These are phyloP conservation scores for Meyerozyma athensensis DNA, from an alignment of 1,139 yeast genomes.

Conservation along the genomic window DNA sequence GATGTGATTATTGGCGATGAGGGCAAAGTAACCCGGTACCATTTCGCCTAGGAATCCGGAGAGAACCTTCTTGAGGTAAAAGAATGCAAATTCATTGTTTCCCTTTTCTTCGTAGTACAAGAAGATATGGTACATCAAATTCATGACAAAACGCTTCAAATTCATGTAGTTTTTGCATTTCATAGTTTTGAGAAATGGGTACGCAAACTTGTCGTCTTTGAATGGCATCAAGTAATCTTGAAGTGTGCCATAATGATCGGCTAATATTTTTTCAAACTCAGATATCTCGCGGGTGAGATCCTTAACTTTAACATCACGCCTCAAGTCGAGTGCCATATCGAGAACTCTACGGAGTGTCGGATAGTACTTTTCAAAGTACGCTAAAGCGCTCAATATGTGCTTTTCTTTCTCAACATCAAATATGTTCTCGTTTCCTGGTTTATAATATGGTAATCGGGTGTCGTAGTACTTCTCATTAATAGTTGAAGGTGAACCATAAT, in stretches of 20 bases:
- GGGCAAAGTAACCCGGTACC: conserved; percentile 24
- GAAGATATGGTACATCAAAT: conserved; percentile 25
- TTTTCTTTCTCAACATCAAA: conserved; percentile 26
- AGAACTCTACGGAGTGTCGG: conserved; percentile 19
- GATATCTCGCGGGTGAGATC: conserved; percentile 20
- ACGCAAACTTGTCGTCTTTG: conserved; percentile 17
- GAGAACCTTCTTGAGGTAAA: conserved; percentile 21
- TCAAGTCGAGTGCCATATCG: conserved; percentile 21
- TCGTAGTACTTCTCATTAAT: conserved; percentile 29
- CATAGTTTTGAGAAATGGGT: conserved; percentile 28
- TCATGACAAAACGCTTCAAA: conserved; percentile 24
- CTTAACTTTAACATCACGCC: conserved; percentile 15
- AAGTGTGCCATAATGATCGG: conserved; percentile 19
- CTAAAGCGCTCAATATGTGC: conserved; percentile 20
- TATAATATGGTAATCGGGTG: conserved; percentile 26
- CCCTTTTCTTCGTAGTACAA: conserved; percentile 16
- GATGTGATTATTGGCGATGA: conserved; percentile 23
- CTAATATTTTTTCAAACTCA: conserved; percentile 26
- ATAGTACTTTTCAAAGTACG: conserved; percentile 22
- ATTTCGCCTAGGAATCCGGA: conserved; percentile 22
- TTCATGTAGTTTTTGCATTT: conserved; percentile 29
- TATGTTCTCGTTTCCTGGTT: conserved; percentile 31
- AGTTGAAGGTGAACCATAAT: conserved; percentile 36
- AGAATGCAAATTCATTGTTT: conserved; percentile 14
- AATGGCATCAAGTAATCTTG: conserved; percentile 23